A percentile compares a stretch with the other conserved stretches of the same genome.
Conservation (phyloP, 306 rosid genomes). For the Inga oerstediana region DNA sequence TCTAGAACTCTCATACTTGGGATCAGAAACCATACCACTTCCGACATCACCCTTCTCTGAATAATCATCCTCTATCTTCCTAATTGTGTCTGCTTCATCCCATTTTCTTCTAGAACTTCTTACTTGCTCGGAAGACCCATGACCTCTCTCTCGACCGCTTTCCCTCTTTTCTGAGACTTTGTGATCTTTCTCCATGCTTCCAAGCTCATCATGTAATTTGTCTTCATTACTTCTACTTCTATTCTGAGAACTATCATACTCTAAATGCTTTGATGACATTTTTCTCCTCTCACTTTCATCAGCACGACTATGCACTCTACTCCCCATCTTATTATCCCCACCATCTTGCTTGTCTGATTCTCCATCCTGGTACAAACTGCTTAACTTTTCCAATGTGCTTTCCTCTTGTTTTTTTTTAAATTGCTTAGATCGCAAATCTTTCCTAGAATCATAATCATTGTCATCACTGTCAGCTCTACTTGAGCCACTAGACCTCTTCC, state of each 20-base stretch:
- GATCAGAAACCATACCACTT: constrained; percentile 60
- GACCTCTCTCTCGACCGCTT: constrained; percentile 68
- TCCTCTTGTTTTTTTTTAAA: constrained; percentile 84
- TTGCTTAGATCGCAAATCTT: constrained; percentile 62
- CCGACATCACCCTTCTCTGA: constrained; percentile 63
- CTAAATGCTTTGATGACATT: constrained; percentile 47
- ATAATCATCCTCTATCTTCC: constrained; percentile 53
- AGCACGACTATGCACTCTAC: constrained; percentile 40
- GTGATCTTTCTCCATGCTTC: constrained; percentile 62
- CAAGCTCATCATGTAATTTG: constrained; percentile 49
- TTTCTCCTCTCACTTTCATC: constrained; percentile 66
- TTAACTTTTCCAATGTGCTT: constrained; percentile 86
- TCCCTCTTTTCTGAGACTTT: constrained; percentile 67
- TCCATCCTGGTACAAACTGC: constrained; percentile 96
- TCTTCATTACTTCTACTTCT: constrained; percentile 63
- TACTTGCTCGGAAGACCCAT: constrained; percentile 68
- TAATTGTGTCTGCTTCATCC: constrained; percentile 75
- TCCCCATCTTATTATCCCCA: constrained; percentile 61
- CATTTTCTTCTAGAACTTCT: constrained; percentile 87
- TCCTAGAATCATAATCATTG: constrained; percentile 74
- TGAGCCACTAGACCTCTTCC: constrained; percentile 63
- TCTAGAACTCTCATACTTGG: constrained; percentile 60
- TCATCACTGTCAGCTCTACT: constrained; percentile 68
- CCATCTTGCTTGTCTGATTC: constrained; percentile 72
- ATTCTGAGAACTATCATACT: constrained; percentile 58